Base-by-base conservation (phyloP, 495 filamentous ascomycete genomes). In the Poronia punctata region DNA sequence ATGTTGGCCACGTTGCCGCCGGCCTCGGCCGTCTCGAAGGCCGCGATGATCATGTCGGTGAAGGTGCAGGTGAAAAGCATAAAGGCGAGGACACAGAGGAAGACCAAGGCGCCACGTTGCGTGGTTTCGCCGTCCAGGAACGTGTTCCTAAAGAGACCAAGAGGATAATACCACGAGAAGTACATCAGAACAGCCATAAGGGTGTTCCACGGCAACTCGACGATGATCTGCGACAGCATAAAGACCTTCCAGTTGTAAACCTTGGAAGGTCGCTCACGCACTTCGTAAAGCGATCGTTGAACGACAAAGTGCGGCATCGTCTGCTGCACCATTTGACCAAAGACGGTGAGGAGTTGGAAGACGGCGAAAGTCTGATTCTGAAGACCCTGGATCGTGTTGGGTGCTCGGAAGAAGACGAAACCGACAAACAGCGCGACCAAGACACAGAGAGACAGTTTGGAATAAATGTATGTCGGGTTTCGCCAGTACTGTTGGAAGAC, bases 401-500 rank as follows among this genome's bases (percentile, higher is more conserved):
- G 64, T 5, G 84, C 74, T 14, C 78, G 70, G 74, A 75, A 88
- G 65, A 96, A 94, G 16, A 85, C 85, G 61, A 96, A 89, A 9
- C 87, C 87, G 56, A 89, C 88, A 65, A 93, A 93, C 3, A 94
- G 65, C 1, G 73, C 75, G 45, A 80, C 66, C 18, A 72, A 53
- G 18, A 70, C 54, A 49, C 76, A 82, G 26, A 84, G 73, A 14
- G 66, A 57, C 7, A 61, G 41, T 62, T 81, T 80, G 32, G 85
- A 83, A 58, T 86, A 89, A 49, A 94, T 82, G 62, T 96, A 96
- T 0, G 74, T 71, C 2, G 88, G 88, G 7, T 82, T 88, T 27
- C 89, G 80, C 84, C 86, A 95, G 66, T 90, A 93, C 54, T 93
- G 85, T 57, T 89, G 67, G 65, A 92, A 90, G 49, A 89, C 79